Evolutionary conservation across 2,329 filamentous ascomycete genomes (phyloP), one percentile per base, ranked within the genome.

Genomic region (Fusarium liriodendri): DNA sequence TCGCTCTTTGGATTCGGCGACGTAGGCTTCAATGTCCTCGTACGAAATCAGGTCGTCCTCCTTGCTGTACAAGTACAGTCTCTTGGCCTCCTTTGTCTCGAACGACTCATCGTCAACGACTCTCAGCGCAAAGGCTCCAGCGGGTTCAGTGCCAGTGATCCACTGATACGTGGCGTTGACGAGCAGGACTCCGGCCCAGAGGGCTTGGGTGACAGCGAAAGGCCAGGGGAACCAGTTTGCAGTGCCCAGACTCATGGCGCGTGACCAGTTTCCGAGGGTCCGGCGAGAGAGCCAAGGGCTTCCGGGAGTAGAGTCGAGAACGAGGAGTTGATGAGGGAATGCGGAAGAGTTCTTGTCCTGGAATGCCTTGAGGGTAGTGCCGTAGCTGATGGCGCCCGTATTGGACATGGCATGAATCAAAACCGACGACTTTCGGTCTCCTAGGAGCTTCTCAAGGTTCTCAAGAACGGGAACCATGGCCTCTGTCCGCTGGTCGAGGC

Each of bases 61-160:
- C 68, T 86, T 87, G 71, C 88, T 90, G 76, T 91, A 92, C 32
- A 91, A 71, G 79, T 90, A 92, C 66, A 91, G 75, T 60, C 88
- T 83, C 20, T 85, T 84, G 1, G 87, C 83, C 5, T 65, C 70
- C 40, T 76, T 76, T 5, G 81, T 78, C 32, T 84, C 82, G 8
- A 77, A 82, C 14, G 76, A 73, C 14, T 83, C 79, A n/a, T 85
- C 80, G 42, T 85, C 83, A 1, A 82, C 80, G 5, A 80, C 80
- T 5, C 77, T 73, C 45, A 80, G 72, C 61, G 83, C 84, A 63
- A 84, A 86, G 1, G 80, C 78, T 1, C 85, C 83, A 1, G 86
- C 82, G 54, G 81, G 82, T 59, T 86, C 83, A 0, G 79, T 78
- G 0, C 87, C 84, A 1, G 82, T 67, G 11, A 83, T 33, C 71